Conservation (phyloP, 2,329 filamentous ascomycete species). For the Chrysoporthe deuterocubensis region DNA sequence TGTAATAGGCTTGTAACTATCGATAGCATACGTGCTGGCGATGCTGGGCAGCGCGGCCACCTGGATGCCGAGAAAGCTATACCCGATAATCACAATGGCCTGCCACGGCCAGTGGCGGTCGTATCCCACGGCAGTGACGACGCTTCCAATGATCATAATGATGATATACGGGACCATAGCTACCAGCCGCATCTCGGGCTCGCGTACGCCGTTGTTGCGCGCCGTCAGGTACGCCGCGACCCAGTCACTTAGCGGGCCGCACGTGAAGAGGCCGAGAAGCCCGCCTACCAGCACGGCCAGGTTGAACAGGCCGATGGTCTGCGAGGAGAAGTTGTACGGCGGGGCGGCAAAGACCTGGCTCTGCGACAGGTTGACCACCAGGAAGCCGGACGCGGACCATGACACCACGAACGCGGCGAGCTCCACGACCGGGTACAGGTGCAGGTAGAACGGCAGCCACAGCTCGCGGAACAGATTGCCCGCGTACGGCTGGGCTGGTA, state of each 20-base stretch:
- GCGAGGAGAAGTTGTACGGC: conserved; percentile 48
- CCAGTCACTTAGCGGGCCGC: conserved; percentile 50
- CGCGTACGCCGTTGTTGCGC: conserved; percentile 50
- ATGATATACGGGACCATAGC: conserved; percentile 50
- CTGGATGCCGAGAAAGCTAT: conserved; percentile 41
- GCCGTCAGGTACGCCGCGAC: conserved; percentile 44
- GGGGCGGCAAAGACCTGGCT: conserved; percentile 46
- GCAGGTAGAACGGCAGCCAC: conserved; percentile 65
- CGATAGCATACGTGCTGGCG: conserved; percentile 61
- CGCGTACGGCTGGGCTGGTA: conserved; percentile 51
- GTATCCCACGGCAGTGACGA: conserved; percentile 52
- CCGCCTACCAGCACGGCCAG: conserved; percentile 49
- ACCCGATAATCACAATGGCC: conserved; percentile 53
- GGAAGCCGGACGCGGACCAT: conserved; percentile 49
- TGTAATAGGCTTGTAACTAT: conserved; percentile 67
- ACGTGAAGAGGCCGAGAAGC: conserved; percentile 45
- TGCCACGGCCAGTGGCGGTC: conserved; percentile 53
- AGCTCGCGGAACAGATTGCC: conserved; percentile 57
- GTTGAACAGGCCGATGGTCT: conserved; percentile 52
- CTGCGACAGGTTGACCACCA: conserved; percentile 63
- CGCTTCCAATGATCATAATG: conserved; percentile 49
- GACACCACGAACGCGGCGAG: conserved; percentile 65
- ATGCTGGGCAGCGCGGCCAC: conserved; percentile 60
- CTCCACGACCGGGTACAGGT: conserved; percentile 65
- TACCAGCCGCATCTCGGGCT: conserved; percentile 52